Evolutionary conservation across 345 rosid genomes (phyloP).

Genomic region (Eucalyptus fibrosa): DNA sequence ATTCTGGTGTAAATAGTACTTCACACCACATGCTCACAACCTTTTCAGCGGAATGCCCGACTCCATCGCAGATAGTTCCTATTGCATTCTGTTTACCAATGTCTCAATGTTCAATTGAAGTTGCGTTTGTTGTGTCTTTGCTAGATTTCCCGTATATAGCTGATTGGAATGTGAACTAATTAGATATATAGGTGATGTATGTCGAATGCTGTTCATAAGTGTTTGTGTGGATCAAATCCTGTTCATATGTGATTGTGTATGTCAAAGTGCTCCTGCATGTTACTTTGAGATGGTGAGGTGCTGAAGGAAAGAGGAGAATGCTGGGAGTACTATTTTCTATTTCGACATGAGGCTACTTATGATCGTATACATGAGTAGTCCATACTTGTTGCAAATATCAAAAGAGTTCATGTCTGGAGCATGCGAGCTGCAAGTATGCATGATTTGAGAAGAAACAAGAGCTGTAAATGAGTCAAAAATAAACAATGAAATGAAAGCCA

Average conservation of each 20-base stretch:
- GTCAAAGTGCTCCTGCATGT: neutral
- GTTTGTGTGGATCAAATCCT: neutral
- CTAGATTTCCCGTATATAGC: neutral
- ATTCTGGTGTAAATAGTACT: no score
- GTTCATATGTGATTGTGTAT: neutral
- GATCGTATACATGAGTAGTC: neutral
- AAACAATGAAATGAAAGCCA: neutral
- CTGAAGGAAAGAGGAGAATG: neutral
- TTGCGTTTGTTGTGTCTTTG: neutral
- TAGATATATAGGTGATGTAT: neutral
- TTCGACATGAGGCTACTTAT: neutral
- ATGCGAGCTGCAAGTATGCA: neutral
- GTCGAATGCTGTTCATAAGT: neutral
- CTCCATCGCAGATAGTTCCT: accelerated
- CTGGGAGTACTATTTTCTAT: neutral
- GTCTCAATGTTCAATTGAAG: neutral
- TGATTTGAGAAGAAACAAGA: neutral
- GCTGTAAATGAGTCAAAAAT: neutral
- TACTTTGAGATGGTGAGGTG: neutral
- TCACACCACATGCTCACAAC: no score
- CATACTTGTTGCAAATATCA: neutral
- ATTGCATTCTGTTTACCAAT: no score
- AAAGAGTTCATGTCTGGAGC: neutral
- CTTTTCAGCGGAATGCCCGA: accelerated
- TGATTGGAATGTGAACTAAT: neutral